Evolutionary conservation across 2,329 filamentous ascomycete species (phyloP).

Genomic region (Fusarium sublunatum): DNA sequence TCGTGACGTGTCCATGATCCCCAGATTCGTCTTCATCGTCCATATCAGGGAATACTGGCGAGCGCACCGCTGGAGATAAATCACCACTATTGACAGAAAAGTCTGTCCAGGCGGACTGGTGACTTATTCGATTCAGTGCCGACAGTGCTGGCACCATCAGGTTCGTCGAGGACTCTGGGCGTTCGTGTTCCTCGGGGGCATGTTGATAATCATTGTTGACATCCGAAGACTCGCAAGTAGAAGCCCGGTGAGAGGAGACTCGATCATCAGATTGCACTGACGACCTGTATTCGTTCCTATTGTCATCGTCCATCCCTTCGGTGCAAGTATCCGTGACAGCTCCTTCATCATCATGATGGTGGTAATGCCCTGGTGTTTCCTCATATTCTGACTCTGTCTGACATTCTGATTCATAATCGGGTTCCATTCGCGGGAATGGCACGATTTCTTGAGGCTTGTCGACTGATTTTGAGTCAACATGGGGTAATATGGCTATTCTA

Average conservation of each 20-base stretch:
- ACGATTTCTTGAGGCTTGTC: slow-evolving; percentile 37
- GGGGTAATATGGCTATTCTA: slow-evolving; percentile 62
- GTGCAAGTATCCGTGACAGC: slow-evolving; percentile 52
- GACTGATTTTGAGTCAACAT: slow-evolving; percentile 29
- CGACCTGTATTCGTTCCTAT: slow-evolving; percentile 45
- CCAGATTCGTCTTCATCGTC: slow-evolving; percentile 45
- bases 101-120: slow-evolving; percentile 71
- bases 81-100: slow-evolving; percentile 67
- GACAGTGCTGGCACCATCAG: slow-evolving; percentile 60
- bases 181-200: slow-evolving; percentile 43
- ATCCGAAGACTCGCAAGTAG: slow-evolving; percentile 56
- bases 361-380: slow-evolving; percentile 40
- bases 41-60: slow-evolving; percentile 46
- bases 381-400: slow-evolving; percentile 51
- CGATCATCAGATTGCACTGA: slow-evolving; percentile 47
- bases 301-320: slow-evolving; percentile 51
- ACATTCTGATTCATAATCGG: slow-evolving; percentile 54
- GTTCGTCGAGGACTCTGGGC: slow-evolving; percentile 56
- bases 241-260: slow-evolving; percentile 52
- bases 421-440: slow-evolving; percentile 52
- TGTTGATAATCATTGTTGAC: slow-evolving; percentile 48
- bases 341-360: slow-evolving; percentile 48
- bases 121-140: slow-evolving; percentile 62
- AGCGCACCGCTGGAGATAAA: slow-evolving; percentile 47
- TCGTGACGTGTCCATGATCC: slow-evolving; percentile 49